Percentiles rank a stretch among this genome's conserved stretches.
phyloP scores from a whole-genome alignment of 2,329 filamentous ascomycete genomes.

The Sphaceloma murrayae region DNA sequence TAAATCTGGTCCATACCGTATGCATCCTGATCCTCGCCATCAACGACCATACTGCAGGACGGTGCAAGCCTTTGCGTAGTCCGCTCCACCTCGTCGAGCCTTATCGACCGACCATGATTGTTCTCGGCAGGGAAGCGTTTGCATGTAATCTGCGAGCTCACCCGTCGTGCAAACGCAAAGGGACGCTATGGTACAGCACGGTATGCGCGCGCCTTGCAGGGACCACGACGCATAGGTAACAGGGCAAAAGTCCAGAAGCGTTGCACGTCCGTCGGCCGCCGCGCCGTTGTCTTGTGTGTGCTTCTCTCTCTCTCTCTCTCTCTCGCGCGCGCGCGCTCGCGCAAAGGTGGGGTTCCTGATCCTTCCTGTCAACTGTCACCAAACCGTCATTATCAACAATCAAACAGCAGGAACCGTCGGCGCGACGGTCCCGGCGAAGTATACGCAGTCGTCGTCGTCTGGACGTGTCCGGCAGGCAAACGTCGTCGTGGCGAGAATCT shows the following conservation, averaged over 20 bases:
- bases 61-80: no score
- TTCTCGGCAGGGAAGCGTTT: no score
- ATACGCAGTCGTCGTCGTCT: background rate
- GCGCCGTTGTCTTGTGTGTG: constrained; percentile 14
- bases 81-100: constrained; percentile 13
- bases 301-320: no score
- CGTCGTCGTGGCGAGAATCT: no score
- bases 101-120: no score
- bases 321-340: constrained; percentile 7
- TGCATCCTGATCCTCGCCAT: constrained; percentile 16
- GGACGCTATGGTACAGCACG: constrained; percentile 8
- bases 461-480: no score
- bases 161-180: constrained; percentile 1
- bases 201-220: background rate
- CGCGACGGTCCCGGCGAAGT: constrained; percentile 2
- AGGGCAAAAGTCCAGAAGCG: constrained; percentile 14
- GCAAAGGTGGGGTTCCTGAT: constrained; percentile 6
- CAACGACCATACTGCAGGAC: constrained; percentile 15
- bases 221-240: no score
- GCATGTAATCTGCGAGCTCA: constrained; percentile 10
- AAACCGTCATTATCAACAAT: no score
- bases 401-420: constrained; percentile 14
- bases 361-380: constrained; percentile 14
- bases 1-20: no score
- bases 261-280: constrained; percentile 14